Percentiles rank a stretch among this genome's conserved stretches.
These are phyloP conservation scores for Tolypocladium cylindrosporum DNA, from an alignment of 2,329 filamentous ascomycete species.

Conservation along the genomic window DNA sequence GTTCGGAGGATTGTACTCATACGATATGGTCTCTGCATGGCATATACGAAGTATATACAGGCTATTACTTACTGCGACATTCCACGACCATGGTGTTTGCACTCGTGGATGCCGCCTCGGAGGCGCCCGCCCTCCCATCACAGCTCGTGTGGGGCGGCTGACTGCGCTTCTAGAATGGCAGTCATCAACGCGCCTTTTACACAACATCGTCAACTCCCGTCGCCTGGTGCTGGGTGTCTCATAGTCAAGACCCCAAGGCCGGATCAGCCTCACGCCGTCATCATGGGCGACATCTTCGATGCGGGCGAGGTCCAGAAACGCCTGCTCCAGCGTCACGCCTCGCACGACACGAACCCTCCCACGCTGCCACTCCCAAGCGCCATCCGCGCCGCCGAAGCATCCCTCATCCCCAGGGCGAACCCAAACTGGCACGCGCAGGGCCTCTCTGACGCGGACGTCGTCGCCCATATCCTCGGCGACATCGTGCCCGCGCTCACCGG, in stretches of 20 bases:
- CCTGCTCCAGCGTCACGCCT: slow-evolving; percentile 10
- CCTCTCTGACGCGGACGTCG: slow-evolving; percentile 16
- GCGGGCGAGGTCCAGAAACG: slow-evolving; percentile 3
- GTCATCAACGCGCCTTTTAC: not conserved
- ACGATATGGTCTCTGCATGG: not conserved
- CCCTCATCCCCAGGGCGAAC: slow-evolving; percentile 21
- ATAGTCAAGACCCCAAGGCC: not conserved
- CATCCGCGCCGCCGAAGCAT: slow-evolving; percentile 26
- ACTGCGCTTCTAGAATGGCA: not conserved
- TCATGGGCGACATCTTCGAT: not conserved
- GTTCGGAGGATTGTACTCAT: not conserved
- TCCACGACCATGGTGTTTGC: not conserved
- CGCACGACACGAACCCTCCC: slow-evolving; percentile 10
- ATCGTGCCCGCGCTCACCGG: slow-evolving; percentile 54
- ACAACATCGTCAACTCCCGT: not conserved
- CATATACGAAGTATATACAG: not conserved
- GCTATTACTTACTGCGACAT: not conserved
- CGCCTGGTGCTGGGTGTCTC: not conserved
- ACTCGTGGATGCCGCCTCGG: not conserved
- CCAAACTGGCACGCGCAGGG: slow-evolving; percentile 19
- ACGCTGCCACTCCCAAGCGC: slow-evolving; percentile 28
- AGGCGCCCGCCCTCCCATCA: not conserved
- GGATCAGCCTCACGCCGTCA: not conserved
- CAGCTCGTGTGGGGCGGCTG: not conserved
- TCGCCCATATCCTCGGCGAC: slow-evolving; percentile 31